Percentiles rank a stretch among this genome's conserved stretches.
These are phyloP conservation scores for Huntiella savannae DNA, from an alignment of 2,329 filamentous ascomycete genomes.

Conservation along the genomic window DNA sequence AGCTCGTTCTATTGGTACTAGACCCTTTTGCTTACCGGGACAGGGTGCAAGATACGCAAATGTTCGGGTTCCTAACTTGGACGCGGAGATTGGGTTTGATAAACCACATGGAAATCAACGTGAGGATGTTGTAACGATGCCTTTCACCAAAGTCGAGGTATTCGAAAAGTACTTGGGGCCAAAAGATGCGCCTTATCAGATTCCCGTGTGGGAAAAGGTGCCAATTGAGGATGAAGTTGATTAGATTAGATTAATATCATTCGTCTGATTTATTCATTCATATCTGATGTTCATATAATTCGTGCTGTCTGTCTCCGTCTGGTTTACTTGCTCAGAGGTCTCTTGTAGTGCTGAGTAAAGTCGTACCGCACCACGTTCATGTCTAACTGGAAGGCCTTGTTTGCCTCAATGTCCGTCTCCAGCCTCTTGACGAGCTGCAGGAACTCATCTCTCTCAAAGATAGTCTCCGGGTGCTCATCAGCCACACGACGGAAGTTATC, in stretches of 20 bases:
- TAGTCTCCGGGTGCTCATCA: slow-evolving; percentile 21
- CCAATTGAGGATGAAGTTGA: not conserved
- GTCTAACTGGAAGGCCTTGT: slow-evolving; percentile 20
- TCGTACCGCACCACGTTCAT: slow-evolving; percentile 24
- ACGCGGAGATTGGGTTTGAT: too few species aligned
- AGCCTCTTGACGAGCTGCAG: slow-evolving; percentile 21
- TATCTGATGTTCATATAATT: too few species aligned
- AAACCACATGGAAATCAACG: too few species aligned
- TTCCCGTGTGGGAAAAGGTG: not conserved
- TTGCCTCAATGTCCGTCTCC: slow-evolving; percentile 18
- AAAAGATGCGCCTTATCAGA: not conserved
- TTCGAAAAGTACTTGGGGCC: not conserved
- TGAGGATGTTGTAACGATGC: too few species aligned
- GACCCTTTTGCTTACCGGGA: not conserved
- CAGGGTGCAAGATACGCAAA: not conserved
- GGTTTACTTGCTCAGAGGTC: not conserved
- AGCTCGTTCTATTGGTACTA: not conserved
- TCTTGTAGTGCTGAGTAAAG: slow-evolving; percentile 26
- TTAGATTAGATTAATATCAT: too few species aligned
- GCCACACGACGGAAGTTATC: slow-evolving; percentile 26
- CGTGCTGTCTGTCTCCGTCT: too few species aligned
- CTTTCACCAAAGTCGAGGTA: too few species aligned
- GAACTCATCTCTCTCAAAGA: slow-evolving; percentile 21
- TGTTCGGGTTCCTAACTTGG: not conserved
- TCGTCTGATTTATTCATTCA: too few species aligned